These are phyloP conservation scores for Boletus rubropictus DNA, from an alignment of 768 basidiomycete species.

Conservation along the genomic window DNA sequence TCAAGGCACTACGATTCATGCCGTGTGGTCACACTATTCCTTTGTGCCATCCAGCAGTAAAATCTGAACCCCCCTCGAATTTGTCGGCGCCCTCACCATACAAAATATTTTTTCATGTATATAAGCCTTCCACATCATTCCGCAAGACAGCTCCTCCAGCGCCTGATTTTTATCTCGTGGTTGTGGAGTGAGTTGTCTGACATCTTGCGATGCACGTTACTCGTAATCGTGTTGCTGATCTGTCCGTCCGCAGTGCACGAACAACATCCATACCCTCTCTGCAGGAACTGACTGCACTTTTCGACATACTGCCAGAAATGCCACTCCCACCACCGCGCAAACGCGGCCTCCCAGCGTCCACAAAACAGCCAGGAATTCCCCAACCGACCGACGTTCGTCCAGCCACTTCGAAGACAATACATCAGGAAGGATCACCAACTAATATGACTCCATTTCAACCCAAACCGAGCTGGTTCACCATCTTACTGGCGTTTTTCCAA, in stretches of 20 bases:
- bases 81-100: constrained; percentile 36
- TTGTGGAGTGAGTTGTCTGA: constrained; percentile 64
- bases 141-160: constrained; percentile 68
- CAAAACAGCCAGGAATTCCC: constrained; percentile 1
- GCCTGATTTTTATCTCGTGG: constrained; percentile 83
- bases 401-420: not conserved
- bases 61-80: not conserved
- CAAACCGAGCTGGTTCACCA: not conserved
- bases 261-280: constrained; percentile 79
- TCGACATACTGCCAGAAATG: constrained; percentile 55
- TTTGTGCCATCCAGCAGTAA: constrained; percentile 23
- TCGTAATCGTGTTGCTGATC: constrained; percentile 1
- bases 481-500: not conserved
- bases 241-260: constrained; percentile 52
- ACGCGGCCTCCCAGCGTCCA: constrained; percentile 11
- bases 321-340: constrained; percentile 58
- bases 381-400: not conserved
- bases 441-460: not conserved
- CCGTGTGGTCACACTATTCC: constrained; percentile 56
- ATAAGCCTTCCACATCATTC: constrained; percentile 85
- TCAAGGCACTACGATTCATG: constrained; percentile 65
- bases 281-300: constrained; percentile 69
- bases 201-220: not conserved
- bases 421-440: constrained; percentile 2
- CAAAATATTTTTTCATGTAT: constrained; percentile 80